These are phyloP conservation scores for Hamigera avellanea DNA, from an alignment of 495 filamentous ascomycete genomes.

Conservation along the genomic window DNA sequence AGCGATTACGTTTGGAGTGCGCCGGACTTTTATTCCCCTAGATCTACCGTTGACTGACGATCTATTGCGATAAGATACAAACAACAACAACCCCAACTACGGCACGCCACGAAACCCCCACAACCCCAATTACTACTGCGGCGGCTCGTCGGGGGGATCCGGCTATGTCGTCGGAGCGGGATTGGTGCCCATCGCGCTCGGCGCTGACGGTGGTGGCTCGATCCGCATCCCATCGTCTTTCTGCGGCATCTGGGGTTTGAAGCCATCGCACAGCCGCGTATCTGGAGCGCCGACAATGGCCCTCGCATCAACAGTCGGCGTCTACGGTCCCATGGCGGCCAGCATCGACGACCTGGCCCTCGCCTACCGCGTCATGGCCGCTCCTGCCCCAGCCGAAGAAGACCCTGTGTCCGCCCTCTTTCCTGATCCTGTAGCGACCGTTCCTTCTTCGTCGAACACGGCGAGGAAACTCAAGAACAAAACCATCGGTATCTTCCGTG, in stretches of 20 bases:
- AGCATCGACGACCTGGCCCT: slow-evolving; percentile 75
- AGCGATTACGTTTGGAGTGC: too few relatives aligned
- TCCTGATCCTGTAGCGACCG: slow-evolving; percentile 27
- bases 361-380: slow-evolving; percentile 65
- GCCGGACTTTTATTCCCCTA: too few relatives aligned
- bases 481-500: slow-evolving; percentile 57
- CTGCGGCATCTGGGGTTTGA: slow-evolving; percentile 83
- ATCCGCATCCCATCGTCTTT: slow-evolving; percentile 73
- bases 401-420: slow-evolving; percentile 40
- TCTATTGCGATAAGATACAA: too few relatives aligned
- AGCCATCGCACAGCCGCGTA: slow-evolving; percentile 69
- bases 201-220: slow-evolving; percentile 79
- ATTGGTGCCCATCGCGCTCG: slow-evolving; percentile 70
- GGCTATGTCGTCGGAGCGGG: slow-evolving; percentile 69
- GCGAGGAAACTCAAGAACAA: slow-evolving; percentile 21
- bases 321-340: slow-evolving; percentile 64
- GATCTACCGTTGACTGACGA: too few relatives aligned
- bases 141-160: slow-evolving; percentile 78
- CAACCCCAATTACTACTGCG: slow-evolving; percentile 69
- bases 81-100: slow-evolving; percentile 68
- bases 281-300: slow-evolving; percentile 48
- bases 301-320: slow-evolving; percentile 51
- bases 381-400: slow-evolving; percentile 46
- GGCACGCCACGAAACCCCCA: slow-evolving; percentile 82
- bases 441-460: slow-evolving; percentile 5